Evolutionary conservation across 345 rosid species (phyloP).

Genomic region (Rubroshorea leprosula): DNA sequence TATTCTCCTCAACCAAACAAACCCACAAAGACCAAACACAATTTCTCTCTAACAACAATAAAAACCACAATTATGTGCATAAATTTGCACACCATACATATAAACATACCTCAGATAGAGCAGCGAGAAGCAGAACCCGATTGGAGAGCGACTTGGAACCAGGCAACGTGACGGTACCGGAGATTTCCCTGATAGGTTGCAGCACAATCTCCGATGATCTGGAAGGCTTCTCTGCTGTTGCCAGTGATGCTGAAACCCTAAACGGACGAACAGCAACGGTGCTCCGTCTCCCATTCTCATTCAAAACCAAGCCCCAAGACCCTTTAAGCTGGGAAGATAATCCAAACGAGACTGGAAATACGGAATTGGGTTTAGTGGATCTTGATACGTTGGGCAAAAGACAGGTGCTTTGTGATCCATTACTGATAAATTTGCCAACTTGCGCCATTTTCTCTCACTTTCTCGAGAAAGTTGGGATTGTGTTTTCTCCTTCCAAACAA

Average conservation of each 20-base stretch:
- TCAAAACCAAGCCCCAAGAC: constrained; percentile 29
- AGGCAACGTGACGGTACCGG: constrained; percentile 75
- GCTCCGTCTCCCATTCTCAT: constrained; percentile 16
- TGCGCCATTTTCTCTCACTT: constrained; percentile 46
- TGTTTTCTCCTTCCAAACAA: background rate
- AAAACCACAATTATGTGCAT: background rate
- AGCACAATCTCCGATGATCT: constrained; percentile 62
- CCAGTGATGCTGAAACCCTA: constrained; percentile 48
- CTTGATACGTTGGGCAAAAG: constrained; percentile 28
- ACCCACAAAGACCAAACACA: background rate
- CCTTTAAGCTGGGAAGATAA: constrained; percentile 27
- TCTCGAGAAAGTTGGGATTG: background rate
- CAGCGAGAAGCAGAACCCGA: constrained; percentile 89
- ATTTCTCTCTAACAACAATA: background rate
- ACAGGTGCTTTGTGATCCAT: constrained; percentile 30
- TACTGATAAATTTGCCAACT: constrained; percentile 38
- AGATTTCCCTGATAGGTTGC: constrained; percentile 80
- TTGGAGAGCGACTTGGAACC: constrained; percentile 95
- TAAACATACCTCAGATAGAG: constrained; percentile 65
- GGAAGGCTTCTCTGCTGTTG: constrained; percentile 60
- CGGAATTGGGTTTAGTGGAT: constrained; percentile 20
- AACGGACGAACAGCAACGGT: constrained; percentile 19
- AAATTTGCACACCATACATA: background rate
- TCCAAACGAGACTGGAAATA: constrained; percentile 32
- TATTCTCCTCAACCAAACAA: background rate